Conservation (phyloP, 2,329 filamentous ascomycete species). For the Colletotrichum eremochloae region DNA sequence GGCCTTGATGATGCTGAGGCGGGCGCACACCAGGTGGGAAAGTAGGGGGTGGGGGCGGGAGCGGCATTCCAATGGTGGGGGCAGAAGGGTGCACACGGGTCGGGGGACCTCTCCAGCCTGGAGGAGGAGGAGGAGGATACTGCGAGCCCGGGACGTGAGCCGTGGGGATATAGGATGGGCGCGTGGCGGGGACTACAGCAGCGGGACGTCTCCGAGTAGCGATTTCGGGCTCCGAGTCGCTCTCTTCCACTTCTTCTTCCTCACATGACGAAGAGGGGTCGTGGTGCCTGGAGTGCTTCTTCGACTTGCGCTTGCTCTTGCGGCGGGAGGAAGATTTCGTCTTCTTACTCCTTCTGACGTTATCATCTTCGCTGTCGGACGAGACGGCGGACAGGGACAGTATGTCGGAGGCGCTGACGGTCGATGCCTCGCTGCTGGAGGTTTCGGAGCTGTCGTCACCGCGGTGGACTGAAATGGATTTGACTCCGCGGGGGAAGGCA, state of each 20-base stretch:
- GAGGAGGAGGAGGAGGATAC: slow-evolving; percentile 26
- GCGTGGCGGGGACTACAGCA: not conserved
- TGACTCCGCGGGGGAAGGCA: slow-evolving; percentile 43
- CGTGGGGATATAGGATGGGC: slow-evolving; percentile 45
- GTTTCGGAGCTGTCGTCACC: slow-evolving; percentile 22
- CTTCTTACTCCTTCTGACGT: slow-evolving; percentile 20
- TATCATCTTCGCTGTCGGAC: slow-evolving; percentile 30
- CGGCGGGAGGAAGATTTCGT: slow-evolving; percentile 10
- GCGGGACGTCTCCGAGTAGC: slow-evolving; percentile 44
- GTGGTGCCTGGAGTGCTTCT: slow-evolving; percentile 9
- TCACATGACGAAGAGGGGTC: slow-evolving; percentile 8
- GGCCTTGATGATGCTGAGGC: not conserved
- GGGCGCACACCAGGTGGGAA: slow-evolving; percentile 28
- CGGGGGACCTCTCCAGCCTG: slow-evolving; percentile 33
- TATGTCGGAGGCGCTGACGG: slow-evolving; percentile 27
- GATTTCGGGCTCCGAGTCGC: slow-evolving; percentile 40
- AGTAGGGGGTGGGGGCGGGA: slow-evolving; percentile 24
- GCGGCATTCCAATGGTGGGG: not conserved
- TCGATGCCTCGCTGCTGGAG: slow-evolving; percentile 35
- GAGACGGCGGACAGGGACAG: slow-evolving; percentile 26
- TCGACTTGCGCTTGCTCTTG: slow-evolving; percentile 32
- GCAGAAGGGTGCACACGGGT: slow-evolving; percentile 40
- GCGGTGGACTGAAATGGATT: not conserved
- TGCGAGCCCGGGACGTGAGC: slow-evolving; percentile 20
- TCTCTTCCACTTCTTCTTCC: slow-evolving; percentile 9